phyloP scores from a whole-genome alignment of 805 yeast genomes.

The Metschnikowia continentalis region DNA sequence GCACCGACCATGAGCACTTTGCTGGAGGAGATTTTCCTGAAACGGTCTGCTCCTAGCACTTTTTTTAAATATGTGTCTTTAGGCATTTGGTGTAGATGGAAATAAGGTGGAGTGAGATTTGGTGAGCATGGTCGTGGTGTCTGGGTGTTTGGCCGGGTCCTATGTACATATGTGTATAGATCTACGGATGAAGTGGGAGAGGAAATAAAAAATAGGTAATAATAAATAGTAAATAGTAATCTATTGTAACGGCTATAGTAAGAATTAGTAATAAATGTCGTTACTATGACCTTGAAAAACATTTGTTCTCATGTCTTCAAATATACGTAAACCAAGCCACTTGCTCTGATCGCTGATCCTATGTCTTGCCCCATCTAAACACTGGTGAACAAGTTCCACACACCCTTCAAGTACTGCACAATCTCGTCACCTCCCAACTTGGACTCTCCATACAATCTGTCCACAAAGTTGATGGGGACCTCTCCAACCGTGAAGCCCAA shows the following conservation, averaged over 20 bases:
- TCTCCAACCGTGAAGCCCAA: constrained; percentile 71
- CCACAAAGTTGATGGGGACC: constrained; percentile 75
- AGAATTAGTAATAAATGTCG: neutral
- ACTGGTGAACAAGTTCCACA: constrained; percentile 61
- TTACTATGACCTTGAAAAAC: neutral
- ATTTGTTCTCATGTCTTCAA: no score
- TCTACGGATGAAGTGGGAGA: no score
- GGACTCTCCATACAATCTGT: constrained; percentile 73
- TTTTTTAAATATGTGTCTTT: constrained; percentile 40
- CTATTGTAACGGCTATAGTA: no score
- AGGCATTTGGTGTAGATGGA: constrained; percentile 21
- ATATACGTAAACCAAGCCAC: no score
- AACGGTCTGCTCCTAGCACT: constrained; percentile 40
- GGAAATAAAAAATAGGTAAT: no score
- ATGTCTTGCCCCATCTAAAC: constrained; percentile 31
- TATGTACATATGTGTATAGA: no score
- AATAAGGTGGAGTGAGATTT: constrained; percentile 1
- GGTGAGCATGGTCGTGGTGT: neutral
- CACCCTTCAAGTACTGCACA: constrained; percentile 72
- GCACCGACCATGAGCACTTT: constrained; percentile 86
- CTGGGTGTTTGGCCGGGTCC: neutral
- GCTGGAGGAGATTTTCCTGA: constrained; percentile 29
- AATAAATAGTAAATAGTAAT: no score
- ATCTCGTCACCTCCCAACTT: constrained; percentile 80
- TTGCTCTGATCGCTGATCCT: neutral